These are phyloP conservation scores for Seiridium unicorne DNA, from an alignment of 2,329 filamentous ascomycete species.

Conservation along the genomic window DNA sequence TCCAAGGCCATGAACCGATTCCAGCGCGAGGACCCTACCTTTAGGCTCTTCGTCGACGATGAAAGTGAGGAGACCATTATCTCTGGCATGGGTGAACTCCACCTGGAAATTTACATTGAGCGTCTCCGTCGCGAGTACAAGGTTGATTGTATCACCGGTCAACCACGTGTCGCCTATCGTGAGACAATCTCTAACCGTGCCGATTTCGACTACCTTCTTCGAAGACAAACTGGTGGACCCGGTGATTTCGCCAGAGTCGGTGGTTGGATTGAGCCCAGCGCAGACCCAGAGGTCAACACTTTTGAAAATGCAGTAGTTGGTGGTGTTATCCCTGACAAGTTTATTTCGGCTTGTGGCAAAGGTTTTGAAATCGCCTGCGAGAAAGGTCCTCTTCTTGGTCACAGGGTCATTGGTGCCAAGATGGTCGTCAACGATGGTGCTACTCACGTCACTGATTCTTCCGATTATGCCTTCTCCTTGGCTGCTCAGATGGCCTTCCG, in stretches of 20 bases:
- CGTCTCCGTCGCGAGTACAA: constrained; percentile 96
- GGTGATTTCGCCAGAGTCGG: constrained; percentile 93
- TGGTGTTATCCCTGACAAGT: constrained; percentile 93
- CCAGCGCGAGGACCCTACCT: constrained; percentile 96
- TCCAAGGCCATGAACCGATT: constrained; percentile 98
- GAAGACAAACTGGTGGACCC: constrained; percentile 92
- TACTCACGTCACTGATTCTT: constrained; percentile 96
- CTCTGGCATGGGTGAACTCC: constrained; percentile 95
- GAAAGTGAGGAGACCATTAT: constrained; percentile 98
- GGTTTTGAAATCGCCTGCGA: constrained; percentile 82
- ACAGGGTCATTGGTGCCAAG: constrained; percentile 82
- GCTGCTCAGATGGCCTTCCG: constrained; percentile 96
- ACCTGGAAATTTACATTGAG: constrained; percentile 96
- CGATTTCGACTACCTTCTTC: constrained; percentile 89
- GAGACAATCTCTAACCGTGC: constrained; percentile 82
- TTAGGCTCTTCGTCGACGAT: constrained; percentile 87
- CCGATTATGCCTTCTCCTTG: constrained; percentile 91
- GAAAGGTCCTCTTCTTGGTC: constrained; percentile 87
- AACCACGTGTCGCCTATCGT: constrained; percentile 94
- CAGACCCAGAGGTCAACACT: constrained; percentile 68
- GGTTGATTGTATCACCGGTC: constrained; percentile 92
- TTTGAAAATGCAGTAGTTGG: constrained; percentile 89
- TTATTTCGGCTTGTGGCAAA: constrained; percentile 89
- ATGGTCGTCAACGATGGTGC: constrained; percentile 97
- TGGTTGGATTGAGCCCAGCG: constrained; percentile 86